Percentiles rank a stretch among this genome's conserved stretches.
These are phyloP conservation scores for Hemisphaericaspora xylanilytica DNA, from an alignment of 1,139 yeast species.

Conservation along the genomic window DNA sequence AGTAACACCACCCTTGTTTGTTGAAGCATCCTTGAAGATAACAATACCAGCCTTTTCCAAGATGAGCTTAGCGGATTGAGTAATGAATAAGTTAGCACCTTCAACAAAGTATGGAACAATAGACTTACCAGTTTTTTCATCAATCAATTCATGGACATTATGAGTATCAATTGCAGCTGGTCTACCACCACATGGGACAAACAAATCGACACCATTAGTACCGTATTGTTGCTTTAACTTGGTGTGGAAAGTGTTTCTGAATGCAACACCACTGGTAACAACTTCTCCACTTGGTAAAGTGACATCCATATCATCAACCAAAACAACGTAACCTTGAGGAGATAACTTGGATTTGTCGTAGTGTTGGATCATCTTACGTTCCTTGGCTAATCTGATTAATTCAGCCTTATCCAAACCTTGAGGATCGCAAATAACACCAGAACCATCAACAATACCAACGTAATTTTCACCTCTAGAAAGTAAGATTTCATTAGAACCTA, in stretches of 20 bases:
- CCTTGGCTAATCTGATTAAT: slow-evolving; percentile 72
- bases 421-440: slow-evolving; percentile 93
- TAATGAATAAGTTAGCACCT: slow-evolving; percentile 94
- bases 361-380: slow-evolving; percentile 70
- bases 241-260: slow-evolving; percentile 89
- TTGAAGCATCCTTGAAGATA: slow-evolving; percentile 92
- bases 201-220: slow-evolving; percentile 62
- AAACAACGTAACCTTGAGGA: slow-evolving; percentile 71
- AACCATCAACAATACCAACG: slow-evolving; percentile 90
- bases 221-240: slow-evolving; percentile 65
- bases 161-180: slow-evolving; percentile 93
- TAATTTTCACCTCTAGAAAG: slow-evolving; percentile 79
- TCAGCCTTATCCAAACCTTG: slow-evolving; percentile 81
- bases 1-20: slow-evolving; percentile 98
- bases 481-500: slow-evolving; percentile 92
- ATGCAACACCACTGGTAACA: slow-evolving; percentile 83
- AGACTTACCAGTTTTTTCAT: slow-evolving; percentile 71
- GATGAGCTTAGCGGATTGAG: slow-evolving; percentile 87
- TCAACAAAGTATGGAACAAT: slow-evolving; percentile 88
- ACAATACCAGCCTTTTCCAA: slow-evolving; percentile 85
- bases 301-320: slow-evolving; percentile 83
- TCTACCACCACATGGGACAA: slow-evolving; percentile 99
- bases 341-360: slow-evolving; percentile 70
- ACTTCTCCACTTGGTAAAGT: slow-evolving; percentile 72
- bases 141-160: slow-evolving; percentile 72